Evolutionary conservation across 2,329 filamentous ascomycete genomes (phyloP), one percentile per base, ranked within the genome.

Genomic region (Dothistroma pini): DNA sequence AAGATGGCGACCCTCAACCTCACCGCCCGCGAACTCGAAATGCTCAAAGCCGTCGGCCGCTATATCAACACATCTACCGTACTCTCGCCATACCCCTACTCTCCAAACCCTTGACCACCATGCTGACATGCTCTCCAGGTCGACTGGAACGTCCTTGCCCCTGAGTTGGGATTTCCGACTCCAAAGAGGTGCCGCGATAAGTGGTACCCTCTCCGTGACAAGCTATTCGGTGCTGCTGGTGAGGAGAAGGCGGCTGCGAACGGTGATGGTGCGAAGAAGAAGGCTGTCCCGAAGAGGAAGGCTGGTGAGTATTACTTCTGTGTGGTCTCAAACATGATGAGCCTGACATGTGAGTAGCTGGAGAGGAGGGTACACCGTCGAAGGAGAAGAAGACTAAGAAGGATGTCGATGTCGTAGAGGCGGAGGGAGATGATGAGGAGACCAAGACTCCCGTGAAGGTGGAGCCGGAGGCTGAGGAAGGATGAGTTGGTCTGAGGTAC

Each of bases 101-200:
- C 29, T 32, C 22, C 34, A 14, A 29, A 29, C 25, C 6, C 6
- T 29, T 29, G 25, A 6, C 25, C 25, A 29, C 25, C 50, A 21
- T 50, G 52, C 53, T 35, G 50, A 51, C 49, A 31, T 22, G n/a
- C 61, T 19, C 9, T 19, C 34, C 50, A 69, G 67, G 61, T 68
- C 57, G 62, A 69, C 59, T 70, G 68, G 68, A 56, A 55, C 22
- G 47, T 59, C 5, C 64, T 69, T 32, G 66, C 63, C 4, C 41
- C 53, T 1, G 54, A 60, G 10, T 62, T 63, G 19, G 60, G 62
- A 53, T 64, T 63, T 58, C 63, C 57, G 11, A 67, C 64, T 1
- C 14, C 60, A 2, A 70, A 70, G 56, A 56, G 63, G 21, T 67
- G 67, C 2, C 66, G 68, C 25, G 68, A 70, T 55, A 47, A 58